A percentile compares a stretch with the other conserved stretches of the same genome.
Evolutionary conservation across 2,329 filamentous ascomycete genomes (phyloP).

Genomic region (Alternaria rosae): DNA sequence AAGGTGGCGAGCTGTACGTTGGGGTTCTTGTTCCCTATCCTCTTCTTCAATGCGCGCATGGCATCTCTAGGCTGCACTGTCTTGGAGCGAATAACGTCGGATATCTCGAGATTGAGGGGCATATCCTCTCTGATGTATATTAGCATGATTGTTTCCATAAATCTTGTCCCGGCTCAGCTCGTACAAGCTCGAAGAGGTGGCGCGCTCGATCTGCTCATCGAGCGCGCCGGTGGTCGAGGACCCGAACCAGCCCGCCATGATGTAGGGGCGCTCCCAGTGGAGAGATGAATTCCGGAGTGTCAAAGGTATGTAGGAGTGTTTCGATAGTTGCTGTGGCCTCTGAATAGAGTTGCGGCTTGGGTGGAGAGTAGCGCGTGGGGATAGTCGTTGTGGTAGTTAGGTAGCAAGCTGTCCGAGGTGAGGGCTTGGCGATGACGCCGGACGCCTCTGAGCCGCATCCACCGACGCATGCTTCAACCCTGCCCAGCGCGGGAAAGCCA

Average conservation of each 20-base stretch:
- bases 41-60: conserved; percentile 92
- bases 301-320: not conserved
- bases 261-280: conserved; percentile 15
- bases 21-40: conserved; percentile 96
- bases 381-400: conserved; percentile 11
- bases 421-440: conserved; percentile 20
- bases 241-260: conserved; percentile 92
- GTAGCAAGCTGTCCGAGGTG: conserved; percentile 18
- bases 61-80: conserved; percentile 97
- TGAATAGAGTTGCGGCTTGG: not conserved
- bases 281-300: not conserved
- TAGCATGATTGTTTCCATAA: no score
- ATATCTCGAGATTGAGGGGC: conserved; percentile 96
- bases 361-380: conserved; percentile 1
- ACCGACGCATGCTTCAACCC: conserved; percentile 9
- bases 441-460: conserved; percentile 17
- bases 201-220: conserved; percentile 96
- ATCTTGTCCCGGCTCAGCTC: no score
- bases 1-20: conserved; percentile 96
- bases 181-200: conserved; percentile 92
- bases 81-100: conserved; percentile 95
- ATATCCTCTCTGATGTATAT: conserved; percentile 79
- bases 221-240: conserved; percentile 87
- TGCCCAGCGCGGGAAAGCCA: conserved; percentile 8
- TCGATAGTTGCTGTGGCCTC: no score